phyloP scores from a whole-genome alignment of 306 rosid species.

The Lathyrus oleraceus region DNA sequence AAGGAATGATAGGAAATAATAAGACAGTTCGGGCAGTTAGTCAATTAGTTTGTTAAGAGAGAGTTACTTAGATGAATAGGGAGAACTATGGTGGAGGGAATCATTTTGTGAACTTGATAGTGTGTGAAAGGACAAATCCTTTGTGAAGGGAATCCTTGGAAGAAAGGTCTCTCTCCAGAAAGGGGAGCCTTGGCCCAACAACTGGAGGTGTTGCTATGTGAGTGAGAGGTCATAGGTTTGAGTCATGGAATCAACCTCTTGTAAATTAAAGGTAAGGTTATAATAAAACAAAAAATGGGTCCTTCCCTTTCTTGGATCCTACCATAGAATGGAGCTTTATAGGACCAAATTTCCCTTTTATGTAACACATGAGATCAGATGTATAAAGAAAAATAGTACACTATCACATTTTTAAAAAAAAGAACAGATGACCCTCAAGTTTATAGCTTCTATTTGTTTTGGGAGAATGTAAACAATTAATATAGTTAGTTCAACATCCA shows the following conservation, averaged over 20 bases:
- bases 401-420: conserved; percentile 26
- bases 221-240: conserved; percentile 15
- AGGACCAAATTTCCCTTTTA: conserved; percentile 18
- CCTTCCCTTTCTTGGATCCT: background rate
- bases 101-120: background rate
- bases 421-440: conserved; percentile 28
- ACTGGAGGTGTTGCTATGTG: background rate
- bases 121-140: background rate
- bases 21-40: background rate
- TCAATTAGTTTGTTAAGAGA: background rate
- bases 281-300: background rate
- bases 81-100: background rate
- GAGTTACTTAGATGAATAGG: conserved; percentile 3
- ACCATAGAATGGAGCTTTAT: conserved; percentile 4
- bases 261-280: background rate
- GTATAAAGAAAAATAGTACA: background rate
- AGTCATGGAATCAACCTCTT: background rate
- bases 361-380: background rate
- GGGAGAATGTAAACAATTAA: conserved; percentile 13
- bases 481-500: conserved; percentile 27
- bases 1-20: conserved; percentile 18
- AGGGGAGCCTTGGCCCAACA: background rate
- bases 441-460: conserved; percentile 27
- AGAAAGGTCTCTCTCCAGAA: conserved; percentile 6
- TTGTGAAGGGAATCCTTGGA: conserved; percentile 3